Evolutionary conservation across 805 yeast species (phyloP).

Genomic region (Pichia scutulata): DNA sequence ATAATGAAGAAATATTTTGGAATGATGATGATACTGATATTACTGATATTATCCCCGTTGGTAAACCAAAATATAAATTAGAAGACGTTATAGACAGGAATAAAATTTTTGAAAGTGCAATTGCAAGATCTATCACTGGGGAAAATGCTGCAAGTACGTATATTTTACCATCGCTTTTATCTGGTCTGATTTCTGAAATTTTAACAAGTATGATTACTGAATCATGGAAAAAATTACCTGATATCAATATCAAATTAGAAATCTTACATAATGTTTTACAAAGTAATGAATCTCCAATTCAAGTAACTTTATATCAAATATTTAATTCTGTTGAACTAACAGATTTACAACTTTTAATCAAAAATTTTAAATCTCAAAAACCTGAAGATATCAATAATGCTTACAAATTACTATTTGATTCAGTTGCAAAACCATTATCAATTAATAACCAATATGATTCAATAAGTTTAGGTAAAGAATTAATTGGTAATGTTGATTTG

Average conservation of each 20-base stretch:
- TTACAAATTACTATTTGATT: slow-evolving; percentile 19
- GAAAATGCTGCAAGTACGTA: slow-evolving; percentile 21
- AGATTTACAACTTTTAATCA: slow-evolving; percentile 24
- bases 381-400: slow-evolving; percentile 18
- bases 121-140: slow-evolving; percentile 16
- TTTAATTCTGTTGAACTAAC: slow-evolving; percentile 29
- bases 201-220: slow-evolving; percentile 20
- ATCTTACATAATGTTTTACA: slow-evolving; percentile 29
- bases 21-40: slow-evolving; percentile 8
- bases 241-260: slow-evolving; percentile 28
- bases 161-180: slow-evolving; percentile 26
- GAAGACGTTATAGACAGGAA: slow-evolving; percentile 25
- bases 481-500: slow-evolving; percentile 18
- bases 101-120: slow-evolving; percentile 22
- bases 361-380: slow-evolving; percentile 17
- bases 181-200: slow-evolving; percentile 24
- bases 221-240: slow-evolving; percentile 28
- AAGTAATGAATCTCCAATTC: slow-evolving; percentile 34
- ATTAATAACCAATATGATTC: slow-evolving; percentile 25
- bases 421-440: slow-evolving; percentile 14
- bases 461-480: slow-evolving; percentile 21
- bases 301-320: slow-evolving; percentile 32
- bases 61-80: slow-evolving; percentile 27
- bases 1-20: slow-evolving; percentile 23
- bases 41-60: slow-evolving; percentile 19